These are phyloP conservation scores for Pulveroboletus sp. DNA, from an alignment of 768 basidiomycete genomes.

Conservation along the genomic window DNA sequence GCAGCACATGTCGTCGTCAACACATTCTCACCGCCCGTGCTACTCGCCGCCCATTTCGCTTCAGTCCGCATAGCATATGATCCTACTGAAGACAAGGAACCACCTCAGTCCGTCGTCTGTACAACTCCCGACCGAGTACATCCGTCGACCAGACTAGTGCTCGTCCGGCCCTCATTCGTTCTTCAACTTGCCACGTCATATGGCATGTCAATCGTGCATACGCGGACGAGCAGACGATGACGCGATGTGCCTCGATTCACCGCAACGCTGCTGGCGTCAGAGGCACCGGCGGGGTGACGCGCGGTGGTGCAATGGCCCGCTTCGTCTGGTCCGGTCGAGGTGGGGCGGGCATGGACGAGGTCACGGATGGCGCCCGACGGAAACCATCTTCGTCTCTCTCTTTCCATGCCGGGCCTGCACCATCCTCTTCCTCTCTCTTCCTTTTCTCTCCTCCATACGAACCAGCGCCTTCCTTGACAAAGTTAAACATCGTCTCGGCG, in stretches of 20 bases:
- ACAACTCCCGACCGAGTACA: too few species aligned
- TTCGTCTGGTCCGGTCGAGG: slow-evolving; percentile 22
- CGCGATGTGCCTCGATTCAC: neutral
- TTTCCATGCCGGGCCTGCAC: neutral
- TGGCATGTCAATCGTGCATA: too few species aligned
- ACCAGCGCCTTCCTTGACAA: slow-evolving; percentile 33
- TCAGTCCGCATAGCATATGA: too few species aligned
- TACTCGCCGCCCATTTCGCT: too few species aligned
- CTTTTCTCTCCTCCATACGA: slow-evolving; percentile 10
- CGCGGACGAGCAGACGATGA: too few species aligned
- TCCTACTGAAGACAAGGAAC: too few species aligned
- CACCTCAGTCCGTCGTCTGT: too few species aligned
- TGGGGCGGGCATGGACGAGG: slow-evolving; percentile 7
- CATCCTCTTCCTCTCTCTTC: slow-evolving; percentile 25
- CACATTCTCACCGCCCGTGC: too few species aligned
- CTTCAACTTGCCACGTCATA: too few species aligned
- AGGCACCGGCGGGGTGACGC: neutral
- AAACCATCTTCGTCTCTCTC: slow-evolving; percentile 7
- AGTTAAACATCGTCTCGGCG: slow-evolving; percentile 50
- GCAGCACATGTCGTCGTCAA: too few species aligned
- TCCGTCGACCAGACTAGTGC: too few species aligned
- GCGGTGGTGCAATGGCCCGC: slow-evolving; percentile 16
- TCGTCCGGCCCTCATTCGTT: too few species aligned
- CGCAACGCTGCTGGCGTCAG: slow-evolving; percentile 4
- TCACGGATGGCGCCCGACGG: neutral